Conservation (phyloP, 129 eudicot genomes). For the Pulicaria dysenterica region DNA sequence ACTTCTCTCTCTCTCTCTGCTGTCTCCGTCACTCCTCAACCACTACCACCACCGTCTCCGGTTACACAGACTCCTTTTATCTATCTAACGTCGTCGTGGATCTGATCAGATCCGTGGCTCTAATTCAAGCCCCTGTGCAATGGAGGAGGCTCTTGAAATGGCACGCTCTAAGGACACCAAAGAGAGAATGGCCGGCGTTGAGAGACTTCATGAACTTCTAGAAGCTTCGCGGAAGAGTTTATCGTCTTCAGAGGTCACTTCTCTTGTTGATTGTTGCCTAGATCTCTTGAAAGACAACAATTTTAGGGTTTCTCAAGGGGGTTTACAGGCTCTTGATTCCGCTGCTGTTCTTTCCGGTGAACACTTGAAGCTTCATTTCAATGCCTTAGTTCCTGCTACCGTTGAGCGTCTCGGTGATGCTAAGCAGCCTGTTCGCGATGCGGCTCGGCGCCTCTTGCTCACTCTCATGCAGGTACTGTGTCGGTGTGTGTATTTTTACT, state of each 20-base stretch:
- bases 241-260: slow-evolving; percentile 71
- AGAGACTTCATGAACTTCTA: slow-evolving; percentile 79
- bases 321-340: slow-evolving; percentile 73
- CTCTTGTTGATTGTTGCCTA: slow-evolving; percentile 72
- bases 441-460: slow-evolving; percentile 76
- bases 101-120: slow-evolving; percentile 45
- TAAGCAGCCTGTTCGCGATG: slow-evolving; percentile 90
- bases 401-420: slow-evolving; percentile 84
- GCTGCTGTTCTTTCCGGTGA: slow-evolving; percentile 92
- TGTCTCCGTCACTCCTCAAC: slow-evolving; percentile 34
- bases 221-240: slow-evolving; percentile 77
- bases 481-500: slow-evolving; percentile 14
- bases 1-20: slow-evolving; percentile 34
- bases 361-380: slow-evolving; percentile 78
- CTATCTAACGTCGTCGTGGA: slow-evolving; percentile 20
- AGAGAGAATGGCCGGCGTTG: slow-evolving; percentile 94
- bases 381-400: slow-evolving; percentile 80
- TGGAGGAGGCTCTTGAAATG: slow-evolving; percentile 93
- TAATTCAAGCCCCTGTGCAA: slow-evolving; percentile 29
- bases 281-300: slow-evolving; percentile 90
- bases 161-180: slow-evolving; percentile 87
- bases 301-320: slow-evolving; percentile 91
- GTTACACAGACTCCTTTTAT: slow-evolving; percentile 4
- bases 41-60: slow-evolving; percentile 30
- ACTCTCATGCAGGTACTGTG: slow-evolving; percentile 88